phyloP scores from a whole-genome alignment of 495 filamentous ascomycete genomes.

The Neurospora sp. region DNA sequence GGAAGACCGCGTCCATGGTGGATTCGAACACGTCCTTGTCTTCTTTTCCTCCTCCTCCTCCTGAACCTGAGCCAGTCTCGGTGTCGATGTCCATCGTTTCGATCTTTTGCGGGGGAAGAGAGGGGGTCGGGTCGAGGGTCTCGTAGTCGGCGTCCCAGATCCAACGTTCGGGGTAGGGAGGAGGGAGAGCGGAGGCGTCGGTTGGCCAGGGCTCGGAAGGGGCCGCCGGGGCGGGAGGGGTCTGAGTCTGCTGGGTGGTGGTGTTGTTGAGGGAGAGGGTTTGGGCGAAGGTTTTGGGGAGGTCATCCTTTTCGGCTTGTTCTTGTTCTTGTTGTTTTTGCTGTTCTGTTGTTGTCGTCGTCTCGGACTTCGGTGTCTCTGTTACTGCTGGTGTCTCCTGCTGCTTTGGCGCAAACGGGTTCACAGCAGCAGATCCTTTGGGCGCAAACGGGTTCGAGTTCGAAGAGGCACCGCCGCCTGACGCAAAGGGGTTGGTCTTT shows the following conservation, averaged over 20 bases:
- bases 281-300: slow-evolving; percentile 65
- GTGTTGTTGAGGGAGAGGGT: slow-evolving; percentile 41
- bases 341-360: neutral
- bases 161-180: slow-evolving; percentile 67
- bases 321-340: neutral
- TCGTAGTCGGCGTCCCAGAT: slow-evolving; percentile 88
- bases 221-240: slow-evolving; percentile 37
- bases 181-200: slow-evolving; percentile 45
- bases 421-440: slow-evolving; percentile 15
- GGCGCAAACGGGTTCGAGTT: slow-evolving; percentile 39
- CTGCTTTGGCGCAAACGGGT: slow-evolving; percentile 26
- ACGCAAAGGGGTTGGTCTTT: slow-evolving; percentile 47
- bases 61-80: slow-evolving; percentile 3
- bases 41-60: slow-evolving; percentile 42
- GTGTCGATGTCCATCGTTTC: slow-evolving; percentile 49
- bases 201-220: slow-evolving; percentile 63
- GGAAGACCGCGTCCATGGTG: slow-evolving; percentile 76
- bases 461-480: slow-evolving; percentile 17
- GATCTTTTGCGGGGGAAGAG: slow-evolving; percentile 31
- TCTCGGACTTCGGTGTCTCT: slow-evolving; percentile 9
- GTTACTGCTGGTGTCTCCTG: slow-evolving; percentile 17
- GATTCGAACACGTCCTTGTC: slow-evolving; percentile 79
- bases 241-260: slow-evolving; percentile 18
- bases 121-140: slow-evolving; percentile 49
- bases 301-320: slow-evolving; percentile 10